These are phyloP conservation scores for Dactylellina cionopaga DNA, from an alignment of 2,329 filamentous ascomycete species.

Conservation along the genomic window DNA sequence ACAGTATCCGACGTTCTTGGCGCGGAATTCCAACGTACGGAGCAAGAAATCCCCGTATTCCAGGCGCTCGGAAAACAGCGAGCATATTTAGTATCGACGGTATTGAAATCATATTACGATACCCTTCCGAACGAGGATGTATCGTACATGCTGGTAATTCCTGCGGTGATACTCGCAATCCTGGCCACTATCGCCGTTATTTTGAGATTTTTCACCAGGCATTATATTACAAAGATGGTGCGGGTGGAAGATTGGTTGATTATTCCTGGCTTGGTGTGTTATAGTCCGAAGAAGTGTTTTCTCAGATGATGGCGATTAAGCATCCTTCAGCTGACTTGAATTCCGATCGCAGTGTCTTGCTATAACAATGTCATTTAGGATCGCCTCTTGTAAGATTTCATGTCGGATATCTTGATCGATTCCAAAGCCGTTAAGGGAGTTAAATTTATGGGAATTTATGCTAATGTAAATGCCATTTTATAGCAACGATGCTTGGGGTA, in stretches of 20 bases:
- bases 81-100: constrained; percentile 6
- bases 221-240: constrained; percentile 37
- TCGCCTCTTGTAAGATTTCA: constrained; percentile 20
- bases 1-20: constrained; percentile 33
- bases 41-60: constrained; percentile 27
- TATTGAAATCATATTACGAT: constrained; percentile 15
- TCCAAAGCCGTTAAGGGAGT: background rate
- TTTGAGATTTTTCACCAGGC: constrained; percentile 38
- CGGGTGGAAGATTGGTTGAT: constrained; percentile 46
- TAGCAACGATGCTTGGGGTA: constrained; percentile 16
- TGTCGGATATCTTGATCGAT: background rate
- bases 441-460: background rate
- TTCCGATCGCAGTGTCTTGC: constrained; percentile 21
- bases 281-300: too few species aligned
- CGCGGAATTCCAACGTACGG: constrained; percentile 27
- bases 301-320: too few species aligned
- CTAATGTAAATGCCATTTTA: too few species aligned
- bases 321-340: too few species aligned
- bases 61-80: constrained; percentile 13
- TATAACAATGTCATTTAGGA: constrained; percentile 5
- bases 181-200: constrained; percentile 14
- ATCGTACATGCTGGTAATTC: constrained; percentile 10
- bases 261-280: constrained; percentile 28
- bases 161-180: constrained; percentile 21
- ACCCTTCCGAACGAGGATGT: constrained; percentile 22